Conservation (phyloP, 2,329 filamentous ascomycete genomes). For the Fusarium hainanense region DNA sequence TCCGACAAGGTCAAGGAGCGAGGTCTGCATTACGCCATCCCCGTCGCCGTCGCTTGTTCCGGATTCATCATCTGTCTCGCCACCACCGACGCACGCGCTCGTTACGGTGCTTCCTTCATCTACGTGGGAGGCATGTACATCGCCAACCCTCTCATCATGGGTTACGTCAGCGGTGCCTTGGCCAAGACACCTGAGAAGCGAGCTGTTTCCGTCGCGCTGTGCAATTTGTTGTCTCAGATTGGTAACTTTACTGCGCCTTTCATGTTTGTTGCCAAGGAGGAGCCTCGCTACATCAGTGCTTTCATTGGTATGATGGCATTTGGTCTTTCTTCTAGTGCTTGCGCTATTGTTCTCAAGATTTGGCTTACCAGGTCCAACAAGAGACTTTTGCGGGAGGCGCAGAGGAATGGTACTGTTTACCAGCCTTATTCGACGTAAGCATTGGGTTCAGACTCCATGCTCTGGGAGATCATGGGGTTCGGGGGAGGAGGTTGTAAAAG, state of each 20-base stretch:
- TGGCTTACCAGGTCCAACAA: slow-evolving; percentile 18
- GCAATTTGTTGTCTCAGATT: slow-evolving; percentile 12
- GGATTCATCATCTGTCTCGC: slow-evolving; percentile 19
- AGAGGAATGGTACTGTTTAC: slow-evolving; percentile 15
- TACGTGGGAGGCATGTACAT: slow-evolving; percentile 18
- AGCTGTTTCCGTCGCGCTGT: slow-evolving; percentile 13
- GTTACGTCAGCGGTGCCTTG: slow-evolving; percentile 17
- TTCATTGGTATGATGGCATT: slow-evolving; percentile 26
- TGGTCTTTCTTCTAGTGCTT: slow-evolving; percentile 1
- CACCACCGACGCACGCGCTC: neutral
- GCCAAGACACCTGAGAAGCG: slow-evolving; percentile 13
- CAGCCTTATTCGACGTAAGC: slow-evolving; percentile 18
- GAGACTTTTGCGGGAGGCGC: slow-evolving; percentile 11
- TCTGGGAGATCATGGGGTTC: too few relatives aligned
- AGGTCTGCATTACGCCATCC: slow-evolving; percentile 9
- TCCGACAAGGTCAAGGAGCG: slow-evolving; percentile 25
- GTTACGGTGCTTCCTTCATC: slow-evolving; percentile 12
- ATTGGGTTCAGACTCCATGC: neutral
- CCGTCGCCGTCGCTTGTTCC: neutral
- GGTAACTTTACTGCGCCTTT: slow-evolving; percentile 21
- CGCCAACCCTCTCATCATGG: slow-evolving; percentile 22
- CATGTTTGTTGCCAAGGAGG: slow-evolving; percentile 16
- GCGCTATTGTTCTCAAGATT: slow-evolving; percentile 12
- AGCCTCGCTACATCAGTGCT: slow-evolving; percentile 20
- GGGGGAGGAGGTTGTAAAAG: neutral